Evolutionary conservation across 2,329 filamentous ascomycete species (phyloP).

Genomic region (Thielaviopsis ethacetica): DNA sequence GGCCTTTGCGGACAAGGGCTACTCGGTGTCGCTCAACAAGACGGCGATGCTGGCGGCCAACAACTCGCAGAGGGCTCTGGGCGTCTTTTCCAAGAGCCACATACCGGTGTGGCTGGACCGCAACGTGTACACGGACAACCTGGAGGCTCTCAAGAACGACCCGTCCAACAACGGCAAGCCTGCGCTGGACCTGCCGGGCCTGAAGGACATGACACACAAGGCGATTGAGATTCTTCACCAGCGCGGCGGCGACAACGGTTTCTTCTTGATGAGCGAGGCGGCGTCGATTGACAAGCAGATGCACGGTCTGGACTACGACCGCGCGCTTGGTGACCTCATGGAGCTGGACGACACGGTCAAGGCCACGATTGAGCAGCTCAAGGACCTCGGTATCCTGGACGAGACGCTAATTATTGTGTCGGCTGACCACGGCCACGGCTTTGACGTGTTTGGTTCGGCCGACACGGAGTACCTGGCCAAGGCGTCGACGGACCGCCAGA

Average conservation of each 20-base stretch:
- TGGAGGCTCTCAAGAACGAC: constrained; percentile 48
- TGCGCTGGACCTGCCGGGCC: constrained; percentile 60
- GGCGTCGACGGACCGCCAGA: constrained; percentile 49
- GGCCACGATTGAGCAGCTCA: constrained; percentile 55
- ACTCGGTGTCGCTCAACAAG: constrained; percentile 57
- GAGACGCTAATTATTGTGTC: constrained; percentile 68
- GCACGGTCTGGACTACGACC: constrained; percentile 73
- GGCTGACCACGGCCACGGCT: constrained; percentile 80
- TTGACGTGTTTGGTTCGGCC: constrained; percentile 70
- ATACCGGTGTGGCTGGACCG: constrained; percentile 77
- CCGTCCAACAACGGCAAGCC: constrained; percentile 47
- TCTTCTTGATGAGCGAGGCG: constrained; percentile 78
- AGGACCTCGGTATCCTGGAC: constrained; percentile 47
- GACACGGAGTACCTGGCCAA: constrained; percentile 62
- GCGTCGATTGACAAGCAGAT: constrained; percentile 84
- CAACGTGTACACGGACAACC: constrained; percentile 60
- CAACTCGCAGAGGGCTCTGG: constrained; percentile 48
- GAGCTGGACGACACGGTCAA: constrained; percentile 74
- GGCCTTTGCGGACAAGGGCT: constrained; percentile 55
- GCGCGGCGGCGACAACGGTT: constrained; percentile 52
- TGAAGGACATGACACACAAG: constrained; percentile 83
- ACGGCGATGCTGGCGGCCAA: constrained; percentile 45
- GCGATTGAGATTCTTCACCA: constrained; percentile 63
- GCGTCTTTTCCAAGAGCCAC: constrained; percentile 60
- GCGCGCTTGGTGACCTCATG: constrained; percentile 67